A percentile compares a stretch with the other conserved stretches of the same genome.
phyloP scores from a whole-genome alignment of 805 yeast species.

The Hanseniaspora valbyensis region DNA sequence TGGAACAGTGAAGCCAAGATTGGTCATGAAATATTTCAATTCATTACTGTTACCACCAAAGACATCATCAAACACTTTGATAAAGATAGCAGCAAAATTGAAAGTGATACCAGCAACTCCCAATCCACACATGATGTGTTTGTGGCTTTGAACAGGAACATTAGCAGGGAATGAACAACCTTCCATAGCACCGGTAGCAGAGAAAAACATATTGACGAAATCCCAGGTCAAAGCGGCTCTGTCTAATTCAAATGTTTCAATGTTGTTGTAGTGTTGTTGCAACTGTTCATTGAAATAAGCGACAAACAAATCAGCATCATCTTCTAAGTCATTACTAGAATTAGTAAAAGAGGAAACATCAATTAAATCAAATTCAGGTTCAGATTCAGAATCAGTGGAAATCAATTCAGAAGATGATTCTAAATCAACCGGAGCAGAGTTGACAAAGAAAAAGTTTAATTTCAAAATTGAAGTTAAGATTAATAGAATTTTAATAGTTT shows the following conservation, averaged over 20 bases:
- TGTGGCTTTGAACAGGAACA: background rate
- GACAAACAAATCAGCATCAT: background rate
- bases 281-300: background rate
- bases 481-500: too few relatives aligned
- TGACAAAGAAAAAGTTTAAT: too few relatives aligned
- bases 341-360: background rate
- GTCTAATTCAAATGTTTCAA: background rate
- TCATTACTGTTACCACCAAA: background rate
- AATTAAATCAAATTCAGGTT: background rate
- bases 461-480: too few relatives aligned
- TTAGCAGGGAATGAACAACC: background rate
- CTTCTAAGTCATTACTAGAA: background rate
- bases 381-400: too few relatives aligned
- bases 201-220: conserved; percentile 9
- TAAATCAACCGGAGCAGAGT: too few relatives aligned
- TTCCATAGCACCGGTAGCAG: conserved; percentile 7
- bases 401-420: too few relatives aligned
- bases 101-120: conserved; percentile 10
- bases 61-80: conserved; percentile 1
- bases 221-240: conserved; percentile 8
- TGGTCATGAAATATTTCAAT: background rate
- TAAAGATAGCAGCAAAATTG: background rate
- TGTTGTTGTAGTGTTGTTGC: background rate
- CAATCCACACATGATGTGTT: conserved; percentile 6
- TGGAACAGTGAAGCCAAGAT: conserved; percentile 1